These are phyloP conservation scores for Aspergillus olivimuriae DNA, from an alignment of 495 filamentous ascomycete species.

Conservation along the genomic window DNA sequence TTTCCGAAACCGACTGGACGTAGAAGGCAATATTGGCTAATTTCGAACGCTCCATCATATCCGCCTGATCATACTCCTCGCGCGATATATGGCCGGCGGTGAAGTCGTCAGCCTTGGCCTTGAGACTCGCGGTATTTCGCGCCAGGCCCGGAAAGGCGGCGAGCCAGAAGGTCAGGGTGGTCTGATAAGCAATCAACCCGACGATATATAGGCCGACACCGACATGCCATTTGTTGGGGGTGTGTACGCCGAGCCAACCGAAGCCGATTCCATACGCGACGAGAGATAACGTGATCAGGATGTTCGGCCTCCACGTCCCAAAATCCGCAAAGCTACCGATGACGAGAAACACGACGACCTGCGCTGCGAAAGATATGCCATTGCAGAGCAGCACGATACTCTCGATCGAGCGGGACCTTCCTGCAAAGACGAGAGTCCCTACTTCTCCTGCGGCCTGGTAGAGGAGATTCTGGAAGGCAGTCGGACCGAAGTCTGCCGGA, in stretches of 20 bases:
- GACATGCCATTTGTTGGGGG: conserved; percentile 46
- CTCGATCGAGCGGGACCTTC: conserved; percentile 46
- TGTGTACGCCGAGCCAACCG: conserved; percentile 58
- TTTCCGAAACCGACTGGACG: conserved; percentile 53
- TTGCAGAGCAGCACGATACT: conserved; percentile 57
- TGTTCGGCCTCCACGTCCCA: conserved; percentile 55
- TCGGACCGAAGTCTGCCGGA: conserved; percentile 60
- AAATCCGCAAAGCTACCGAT: conserved; percentile 56
- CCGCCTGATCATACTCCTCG: conserved; percentile 54
- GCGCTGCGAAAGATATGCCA: conserved; percentile 59
- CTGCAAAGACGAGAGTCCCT: conserved; percentile 44
- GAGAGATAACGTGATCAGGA: conserved; percentile 52
- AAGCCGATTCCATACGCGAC: conserved; percentile 56
- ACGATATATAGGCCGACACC: conserved; percentile 56
- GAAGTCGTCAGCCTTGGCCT: conserved; percentile 47
- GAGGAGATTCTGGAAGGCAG: conserved; percentile 58
- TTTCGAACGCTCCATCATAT: conserved; percentile 55
- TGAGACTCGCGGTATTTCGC: conserved; percentile 49
- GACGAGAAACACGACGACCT: conserved; percentile 52
- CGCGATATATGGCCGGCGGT: conserved; percentile 45
- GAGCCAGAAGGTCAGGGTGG: conserved; percentile 61
- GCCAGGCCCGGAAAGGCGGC: conserved; percentile 58
- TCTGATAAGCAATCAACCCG: conserved; percentile 60
- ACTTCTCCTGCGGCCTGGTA: conserved; percentile 48
- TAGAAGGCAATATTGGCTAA: conserved; percentile 58